Evolutionary conservation across 768 basidiomycete genomes (phyloP).

Genomic region (Termitomyces heimii): DNA sequence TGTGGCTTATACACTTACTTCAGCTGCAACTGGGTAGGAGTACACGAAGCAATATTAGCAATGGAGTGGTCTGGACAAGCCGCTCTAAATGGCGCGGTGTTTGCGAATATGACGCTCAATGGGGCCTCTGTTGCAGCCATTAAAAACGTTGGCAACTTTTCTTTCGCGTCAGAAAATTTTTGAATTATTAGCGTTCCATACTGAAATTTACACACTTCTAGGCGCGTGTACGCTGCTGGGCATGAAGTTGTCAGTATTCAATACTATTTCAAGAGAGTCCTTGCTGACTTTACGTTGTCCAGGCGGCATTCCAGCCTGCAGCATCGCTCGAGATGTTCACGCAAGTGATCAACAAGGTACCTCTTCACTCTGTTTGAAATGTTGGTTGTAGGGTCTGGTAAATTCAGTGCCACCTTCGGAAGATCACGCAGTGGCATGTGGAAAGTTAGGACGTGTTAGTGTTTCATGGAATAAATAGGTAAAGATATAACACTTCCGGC

Average conservation of each 20-base stretch:
- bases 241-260: constrained; percentile 52
- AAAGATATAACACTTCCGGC: no score
- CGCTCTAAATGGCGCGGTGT: constrained; percentile 28
- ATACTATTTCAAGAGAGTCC: constrained; percentile 11
- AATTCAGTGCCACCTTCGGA: no score
- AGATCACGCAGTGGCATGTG: no score
- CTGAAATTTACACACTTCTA: constrained; percentile 13
- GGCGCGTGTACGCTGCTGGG: constrained; percentile 51
- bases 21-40: constrained; percentile 45
- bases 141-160: constrained; percentile 61
- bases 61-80: constrained; percentile 43
- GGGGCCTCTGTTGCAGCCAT: constrained; percentile 50
- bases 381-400: no score
- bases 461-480: no score
- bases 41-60: constrained; percentile 29
- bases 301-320: constrained; percentile 60
- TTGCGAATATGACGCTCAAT: constrained; percentile 52
- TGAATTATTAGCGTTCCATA: background rate
- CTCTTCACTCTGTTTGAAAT: constrained; percentile 36
- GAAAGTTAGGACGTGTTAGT: no score
- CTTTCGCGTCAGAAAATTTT: constrained; percentile 36
- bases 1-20: constrained; percentile 22
- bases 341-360: constrained; percentile 45
- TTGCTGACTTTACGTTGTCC: background rate
- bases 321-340: constrained; percentile 54